Base-by-base conservation (phyloP, 73 alveolate species). In the Paraurostyla sp. region DNA sequence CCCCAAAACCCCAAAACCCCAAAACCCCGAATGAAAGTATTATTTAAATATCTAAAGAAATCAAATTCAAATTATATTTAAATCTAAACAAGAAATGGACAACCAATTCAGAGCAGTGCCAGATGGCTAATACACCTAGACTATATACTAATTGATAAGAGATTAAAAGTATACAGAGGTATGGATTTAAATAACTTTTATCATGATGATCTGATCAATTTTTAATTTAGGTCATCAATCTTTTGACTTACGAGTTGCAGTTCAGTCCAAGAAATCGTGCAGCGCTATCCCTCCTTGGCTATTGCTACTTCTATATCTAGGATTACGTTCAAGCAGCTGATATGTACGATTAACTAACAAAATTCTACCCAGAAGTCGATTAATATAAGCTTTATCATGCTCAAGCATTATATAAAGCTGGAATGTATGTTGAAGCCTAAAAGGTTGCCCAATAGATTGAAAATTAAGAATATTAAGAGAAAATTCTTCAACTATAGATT, bases 201-300 rank as follows among this genome's bases (percentile, higher is more conserved):
- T 62, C 22, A 25, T 45, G 29, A 6, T 3, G 3, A 13, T 0
- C 20, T 43, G 41, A 29, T 2, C 29, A 2, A 48, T 43, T 20
- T 1, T 20, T 45, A 6, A 7, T 43, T 0, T 73, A 73, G 86
- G 98, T 93, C 16, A 94, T 94, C 43, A 85, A 57, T 56, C 88
- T 95, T 49, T 93, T 95, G 42, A 90, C 93, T 78, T 87, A 85
- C 45, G 97, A 95, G 93, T 89, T 95, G 33, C 97, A 94, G 80
- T 71, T 90, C 87, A 45, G 93, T 60, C 99, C 99, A 36, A 89
- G 99, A 49, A 87, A 93, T 52, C 81, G 99, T 57, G 98, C 99
- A 16, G 99, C 98, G n/a, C 93, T 93, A 50, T 96, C 99, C 0
- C 89, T 97, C 45, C 93, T 97, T 23, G 99, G 99, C 35, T 96